Evolutionary conservation across 139 green algal genomes (phyloP), one percentile per base, ranked within the genome.

Genomic region (Chlorella sp.): DNA sequence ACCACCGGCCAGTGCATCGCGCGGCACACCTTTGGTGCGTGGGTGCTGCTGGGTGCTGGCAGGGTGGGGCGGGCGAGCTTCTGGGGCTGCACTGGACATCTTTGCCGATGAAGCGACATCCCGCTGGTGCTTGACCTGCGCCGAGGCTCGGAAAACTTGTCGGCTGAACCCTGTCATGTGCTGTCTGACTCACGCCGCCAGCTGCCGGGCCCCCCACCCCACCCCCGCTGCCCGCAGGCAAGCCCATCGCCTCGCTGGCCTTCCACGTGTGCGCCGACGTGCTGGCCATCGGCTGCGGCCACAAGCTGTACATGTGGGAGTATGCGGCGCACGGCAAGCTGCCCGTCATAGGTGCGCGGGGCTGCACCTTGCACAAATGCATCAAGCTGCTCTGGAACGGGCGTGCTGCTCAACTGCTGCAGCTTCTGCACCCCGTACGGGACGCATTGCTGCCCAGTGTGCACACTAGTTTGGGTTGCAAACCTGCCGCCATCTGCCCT

Each of bases 181-280:
- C 11, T 34, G 34, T 76, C 65, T 73, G 5, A 73, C 8, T 41
- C 43, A 20, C 48, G 62, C 48, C 20, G 34, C 78, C 2, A 22
- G 60, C 78, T 22, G 16, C 41, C 43, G 54, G n/a, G 2, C 24
- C 44, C 43, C 43, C 8, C 46, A 41, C 58, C 41, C 7, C 60
- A 14, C n/a, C 28, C 28, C 34, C 30, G 38, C 1, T 84, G 73
- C 51, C 2, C 51, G 51, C 92, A 96, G 94, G 91, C 64, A 92
- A 93, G 65, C 94, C 96, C 58, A 98, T 98, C 64, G 94, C 96
- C 26, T 96, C 92, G 0, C 85, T 98, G 30, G 93, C 95, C 36
- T 98, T 98, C 78, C 91, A 97, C 74, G 76, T 90, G 2, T 68
- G 76, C 5, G 92, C 91, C 0, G 85, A 93, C 30, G 70, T 94